Percentiles rank a stretch among this genome's conserved stretches.
These are phyloP conservation scores for Rutstroemia sp. DNA, from an alignment of 2,329 filamentous ascomycete species.

Conservation along the genomic window DNA sequence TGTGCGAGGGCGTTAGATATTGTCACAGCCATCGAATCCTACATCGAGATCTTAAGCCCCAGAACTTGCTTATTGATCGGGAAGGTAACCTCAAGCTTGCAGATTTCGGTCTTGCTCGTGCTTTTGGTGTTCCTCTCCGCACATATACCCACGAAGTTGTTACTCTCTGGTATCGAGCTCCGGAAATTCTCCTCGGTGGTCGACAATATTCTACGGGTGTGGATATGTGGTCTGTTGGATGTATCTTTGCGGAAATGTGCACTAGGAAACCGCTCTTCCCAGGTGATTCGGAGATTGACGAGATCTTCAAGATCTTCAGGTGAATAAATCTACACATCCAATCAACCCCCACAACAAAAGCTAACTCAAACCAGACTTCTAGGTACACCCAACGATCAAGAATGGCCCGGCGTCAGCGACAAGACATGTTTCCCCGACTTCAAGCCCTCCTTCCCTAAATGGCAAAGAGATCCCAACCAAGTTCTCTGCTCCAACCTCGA, in stretches of 20 bases:
- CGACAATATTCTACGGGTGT: conserved; percentile 91
- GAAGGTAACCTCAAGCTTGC: conserved; percentile 86
- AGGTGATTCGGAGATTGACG: conserved; percentile 86
- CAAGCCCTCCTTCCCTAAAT: conserved; percentile 88
- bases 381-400: conserved; percentile 73
- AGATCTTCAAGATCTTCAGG: conserved; percentile 94
- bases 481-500: conserved; percentile 68
- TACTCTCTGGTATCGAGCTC: conserved; percentile 86
- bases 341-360: not conserved
- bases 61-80: conserved; percentile 80
- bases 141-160: conserved; percentile 96
- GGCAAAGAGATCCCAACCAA: conserved; percentile 62
- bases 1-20: conserved; percentile 77
- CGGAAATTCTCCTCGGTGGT: conserved; percentile 83
- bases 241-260: conserved; percentile 96
- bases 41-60: conserved; percentile 83
- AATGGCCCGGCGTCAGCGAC: conserved; percentile 70
- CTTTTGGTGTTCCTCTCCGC: conserved; percentile 82
- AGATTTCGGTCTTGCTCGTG: conserved; percentile 82
- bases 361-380: conserved; percentile 48
- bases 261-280: conserved; percentile 89
- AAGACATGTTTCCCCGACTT: conserved; percentile 86
- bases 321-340: conserved; percentile 33
- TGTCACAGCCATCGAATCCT: conserved; percentile 84
- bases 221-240: conserved; percentile 93